phyloP scores from a whole-genome alignment of 805 yeast genomes.

The Yarrowia sp. region DNA sequence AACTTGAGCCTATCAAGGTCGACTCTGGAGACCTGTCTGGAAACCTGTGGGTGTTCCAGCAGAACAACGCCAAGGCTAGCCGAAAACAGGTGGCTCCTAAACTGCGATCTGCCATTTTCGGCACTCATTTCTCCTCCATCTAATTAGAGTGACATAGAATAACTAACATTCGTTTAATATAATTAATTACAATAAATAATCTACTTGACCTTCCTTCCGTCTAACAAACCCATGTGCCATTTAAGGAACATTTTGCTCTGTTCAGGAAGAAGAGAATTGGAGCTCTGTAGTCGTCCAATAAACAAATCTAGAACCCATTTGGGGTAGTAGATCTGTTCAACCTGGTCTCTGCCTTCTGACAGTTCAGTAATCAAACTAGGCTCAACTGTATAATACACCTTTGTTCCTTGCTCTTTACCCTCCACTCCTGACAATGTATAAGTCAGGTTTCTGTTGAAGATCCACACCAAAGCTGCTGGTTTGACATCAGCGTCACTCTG shows the following conservation, averaged over 20 bases:
- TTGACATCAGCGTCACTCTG: not conserved
- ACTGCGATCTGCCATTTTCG: slow-evolving; percentile 31
- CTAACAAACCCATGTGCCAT: slow-evolving; percentile 39
- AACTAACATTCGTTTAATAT: not conserved
- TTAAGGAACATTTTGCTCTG: slow-evolving; percentile 31
- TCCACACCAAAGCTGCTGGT: slow-evolving; percentile 1
- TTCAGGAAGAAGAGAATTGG: slow-evolving; percentile 43
- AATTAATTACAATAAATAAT: not conserved
- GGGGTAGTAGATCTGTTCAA: slow-evolving; percentile 44
- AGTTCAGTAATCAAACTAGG: slow-evolving; percentile 36
- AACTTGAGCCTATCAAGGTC: slow-evolving; percentile 29
- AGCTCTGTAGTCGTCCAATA: slow-evolving; percentile 33
- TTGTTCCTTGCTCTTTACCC: slow-evolving; percentile 52
- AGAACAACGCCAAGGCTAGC: slow-evolving; percentile 61
- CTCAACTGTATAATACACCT: slow-evolving; percentile 47
- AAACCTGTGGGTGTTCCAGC: slow-evolving; percentile 40
- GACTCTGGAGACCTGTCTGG: slow-evolving; percentile 28
- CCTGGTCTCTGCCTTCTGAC: slow-evolving; percentile 41
- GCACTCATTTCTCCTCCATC: not conserved
- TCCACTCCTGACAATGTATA: slow-evolving; percentile 38
- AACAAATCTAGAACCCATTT: slow-evolving; percentile 39
- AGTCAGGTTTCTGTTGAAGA: slow-evolving; percentile 13
- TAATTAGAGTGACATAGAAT: not conserved
- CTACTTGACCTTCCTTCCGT: not conserved
- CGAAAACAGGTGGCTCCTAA: slow-evolving; percentile 86